Evolutionary conservation across 495 filamentous ascomycete genomes (phyloP).

Genomic region (Penicillium coffeae): DNA sequence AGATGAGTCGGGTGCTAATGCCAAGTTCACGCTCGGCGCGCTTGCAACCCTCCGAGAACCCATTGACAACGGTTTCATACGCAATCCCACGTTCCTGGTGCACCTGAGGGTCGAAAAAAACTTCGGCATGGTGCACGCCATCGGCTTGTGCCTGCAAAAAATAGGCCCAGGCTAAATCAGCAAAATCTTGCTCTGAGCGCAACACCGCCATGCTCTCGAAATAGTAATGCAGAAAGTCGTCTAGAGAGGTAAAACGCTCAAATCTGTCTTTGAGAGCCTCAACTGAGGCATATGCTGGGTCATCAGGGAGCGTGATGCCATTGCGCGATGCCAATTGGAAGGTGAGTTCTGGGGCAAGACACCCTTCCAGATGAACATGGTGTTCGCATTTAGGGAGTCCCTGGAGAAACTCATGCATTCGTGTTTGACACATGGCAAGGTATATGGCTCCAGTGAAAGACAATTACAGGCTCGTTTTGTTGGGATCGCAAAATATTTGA

Average conservation of each 20-base stretch:
- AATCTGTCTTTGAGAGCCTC: slow-evolving; percentile 58
- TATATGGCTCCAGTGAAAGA: background rate
- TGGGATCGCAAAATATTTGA: background rate
- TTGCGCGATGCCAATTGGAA: slow-evolving; percentile 65
- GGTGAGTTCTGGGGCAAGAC: slow-evolving; percentile 61
- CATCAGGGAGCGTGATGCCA: slow-evolving; percentile 50
- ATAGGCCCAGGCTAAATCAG: slow-evolving; percentile 71
- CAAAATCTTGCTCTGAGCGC: slow-evolving; percentile 57
- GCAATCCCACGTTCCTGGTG: slow-evolving; percentile 61
- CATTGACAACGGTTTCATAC: slow-evolving; percentile 56
- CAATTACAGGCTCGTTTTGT: background rate
- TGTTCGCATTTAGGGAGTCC: slow-evolving; percentile 76
- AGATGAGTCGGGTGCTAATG: slow-evolving; percentile 58
- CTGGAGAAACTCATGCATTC: slow-evolving; percentile 56
- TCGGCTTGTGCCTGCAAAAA: slow-evolving; percentile 60
- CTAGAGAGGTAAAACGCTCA: slow-evolving; percentile 60
- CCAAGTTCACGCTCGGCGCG: slow-evolving; percentile 61
- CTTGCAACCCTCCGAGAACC: slow-evolving; percentile 55
- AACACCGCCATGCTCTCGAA: slow-evolving; percentile 72
- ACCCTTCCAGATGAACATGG: slow-evolving; percentile 74
- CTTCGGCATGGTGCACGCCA: slow-evolving; percentile 69
- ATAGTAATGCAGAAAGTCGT: slow-evolving; percentile 78
- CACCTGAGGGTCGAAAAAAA: slow-evolving; percentile 79
- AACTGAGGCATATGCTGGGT: slow-evolving; percentile 59
- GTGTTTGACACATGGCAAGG: slow-evolving; percentile 33